Conservation (phyloP, 148 eudicot genomes). For the Amaranthus hypochondriacus region DNA sequence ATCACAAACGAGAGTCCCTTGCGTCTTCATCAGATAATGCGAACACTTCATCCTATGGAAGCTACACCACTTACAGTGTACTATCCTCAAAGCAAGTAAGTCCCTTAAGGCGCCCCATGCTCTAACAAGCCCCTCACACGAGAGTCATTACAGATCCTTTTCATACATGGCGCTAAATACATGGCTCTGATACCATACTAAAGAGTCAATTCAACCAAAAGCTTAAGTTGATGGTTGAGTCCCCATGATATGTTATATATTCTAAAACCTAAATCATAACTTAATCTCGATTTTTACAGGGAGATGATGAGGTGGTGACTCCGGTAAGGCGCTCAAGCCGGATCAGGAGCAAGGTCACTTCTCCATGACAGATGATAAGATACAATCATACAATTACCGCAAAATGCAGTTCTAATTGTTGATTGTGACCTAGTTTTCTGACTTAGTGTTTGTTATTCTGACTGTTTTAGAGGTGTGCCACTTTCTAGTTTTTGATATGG, state of each 20-base stretch:
- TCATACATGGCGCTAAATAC: too few species aligned
- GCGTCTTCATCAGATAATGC: conserved; percentile 63
- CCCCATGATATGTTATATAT: too few species aligned
- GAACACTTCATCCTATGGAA: conserved; percentile 68
- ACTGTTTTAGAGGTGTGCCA: conserved; percentile 8
- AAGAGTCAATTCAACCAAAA: too few species aligned
- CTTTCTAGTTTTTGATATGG: conserved; percentile 14
- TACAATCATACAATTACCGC: too few species aligned
- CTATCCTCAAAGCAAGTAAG: conserved; percentile 61
- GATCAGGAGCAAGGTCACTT: conserved; percentile 63
- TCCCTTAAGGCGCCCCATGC: neutral
- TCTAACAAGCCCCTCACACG: too few species aligned
- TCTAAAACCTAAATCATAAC: neutral
- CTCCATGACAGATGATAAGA: conserved; percentile 15
- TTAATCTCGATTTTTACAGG: conserved; percentile 33
- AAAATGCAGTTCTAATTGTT: neutral
- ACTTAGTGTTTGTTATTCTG: conserved; percentile 5
- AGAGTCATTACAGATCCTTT: too few species aligned
- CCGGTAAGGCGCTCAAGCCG: conserved; percentile 98
- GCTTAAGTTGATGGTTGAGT: too few species aligned
- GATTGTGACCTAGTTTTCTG: conserved; percentile 10
- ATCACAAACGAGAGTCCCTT: conserved; percentile 68
- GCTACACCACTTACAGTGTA: conserved; percentile 82
- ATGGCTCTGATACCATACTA: too few species aligned
- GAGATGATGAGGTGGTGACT: conserved; percentile 73